Evolutionary conservation across 163 green algal genomes (phyloP).

Genomic region (Prototheca wickerhamii): DNA sequence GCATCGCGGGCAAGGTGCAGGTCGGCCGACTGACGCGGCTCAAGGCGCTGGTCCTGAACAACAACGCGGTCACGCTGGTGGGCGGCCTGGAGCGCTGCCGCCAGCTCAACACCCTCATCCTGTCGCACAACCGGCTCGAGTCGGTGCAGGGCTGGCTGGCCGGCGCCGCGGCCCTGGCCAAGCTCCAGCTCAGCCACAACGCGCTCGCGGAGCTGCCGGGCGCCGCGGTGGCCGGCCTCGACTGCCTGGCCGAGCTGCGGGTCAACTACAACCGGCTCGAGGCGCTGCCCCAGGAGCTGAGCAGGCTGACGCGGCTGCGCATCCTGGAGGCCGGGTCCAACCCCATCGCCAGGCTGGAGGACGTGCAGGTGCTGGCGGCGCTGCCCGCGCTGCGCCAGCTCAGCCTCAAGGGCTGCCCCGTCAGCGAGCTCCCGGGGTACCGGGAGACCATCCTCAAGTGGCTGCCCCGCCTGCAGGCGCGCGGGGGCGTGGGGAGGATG

Average conservation of each 20-base stretch:
- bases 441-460: conserved; percentile 9
- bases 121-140: conserved; percentile 33
- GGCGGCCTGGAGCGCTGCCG: conserved; percentile 18
- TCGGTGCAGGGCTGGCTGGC: conserved; percentile 17
- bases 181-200: conserved; percentile 39
- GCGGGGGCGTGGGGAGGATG: conserved; percentile 31
- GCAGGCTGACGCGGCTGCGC: conserved; percentile 11
- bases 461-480: conserved; percentile 29
- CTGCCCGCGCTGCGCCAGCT: conserved; percentile 30
- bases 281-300: conserved; percentile 26
- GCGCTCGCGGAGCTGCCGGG: conserved; percentile 12
- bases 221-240: background rate
- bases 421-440: conserved; percentile 19
- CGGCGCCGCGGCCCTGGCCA: conserved; percentile 21
- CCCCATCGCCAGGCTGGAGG: conserved; percentile 15
- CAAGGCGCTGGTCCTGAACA: conserved; percentile 41
- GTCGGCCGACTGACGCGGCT: conserved; percentile 19
- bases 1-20: conserved; percentile 21
- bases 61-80: conserved; percentile 30
- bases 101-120: conserved; percentile 42
- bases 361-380: conserved; percentile 24
- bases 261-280: conserved; percentile 30
- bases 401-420: conserved; percentile 27
- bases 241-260: conserved; percentile 32
- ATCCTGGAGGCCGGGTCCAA: conserved; percentile 36